Evolutionary conservation across 495 filamentous ascomycete genomes (phyloP).

Genomic region (Chaetomium fimeti): DNA sequence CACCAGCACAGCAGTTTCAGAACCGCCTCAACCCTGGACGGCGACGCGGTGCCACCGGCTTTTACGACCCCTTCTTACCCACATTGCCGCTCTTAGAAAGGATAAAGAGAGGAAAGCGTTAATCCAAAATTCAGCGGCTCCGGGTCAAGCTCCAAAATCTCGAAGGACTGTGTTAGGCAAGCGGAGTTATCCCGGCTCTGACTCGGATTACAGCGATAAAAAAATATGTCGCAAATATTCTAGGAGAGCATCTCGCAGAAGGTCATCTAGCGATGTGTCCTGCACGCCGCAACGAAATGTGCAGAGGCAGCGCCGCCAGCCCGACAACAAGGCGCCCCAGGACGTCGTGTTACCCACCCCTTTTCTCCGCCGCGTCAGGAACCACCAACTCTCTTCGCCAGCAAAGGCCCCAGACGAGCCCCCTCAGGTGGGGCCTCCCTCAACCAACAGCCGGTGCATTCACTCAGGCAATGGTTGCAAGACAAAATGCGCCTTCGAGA

Average conservation of each 20-base stretch:
- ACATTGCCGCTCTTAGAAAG: conserved; percentile 52
- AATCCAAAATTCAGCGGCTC: neutral
- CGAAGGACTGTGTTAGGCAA: conserved; percentile 24
- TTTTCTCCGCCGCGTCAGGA: conserved; percentile 31
- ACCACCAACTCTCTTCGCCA: conserved; percentile 29
- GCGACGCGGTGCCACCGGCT: conserved; percentile 56
- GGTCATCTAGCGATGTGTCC: conserved; percentile 4
- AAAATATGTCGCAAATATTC: conserved; percentile 30
- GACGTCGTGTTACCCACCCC: conserved; percentile 31
- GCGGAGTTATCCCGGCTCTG: conserved; percentile 18
- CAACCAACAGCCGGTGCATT: conserved; percentile 12
- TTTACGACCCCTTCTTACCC: conserved; percentile 53
- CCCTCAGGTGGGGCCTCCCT: neutral
- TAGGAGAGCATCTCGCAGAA: conserved; percentile 24
- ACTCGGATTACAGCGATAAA: conserved; percentile 21
- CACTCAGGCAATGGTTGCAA: conserved; percentile 14
- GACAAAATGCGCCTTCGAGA: conserved; percentile 25
- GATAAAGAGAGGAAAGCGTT: conserved; percentile 28
- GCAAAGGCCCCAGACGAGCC: neutral
- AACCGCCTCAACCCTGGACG: conserved; percentile 48
- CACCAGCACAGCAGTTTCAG: neutral
- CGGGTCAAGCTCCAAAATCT: conserved; percentile 2
- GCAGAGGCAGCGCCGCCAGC: conserved; percentile 19
- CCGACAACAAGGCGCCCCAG: conserved; percentile 20
- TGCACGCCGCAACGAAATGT: conserved; percentile 23